phyloP scores from a whole-genome alignment of 805 yeast genomes.

The Candida methanosorbosa region DNA sequence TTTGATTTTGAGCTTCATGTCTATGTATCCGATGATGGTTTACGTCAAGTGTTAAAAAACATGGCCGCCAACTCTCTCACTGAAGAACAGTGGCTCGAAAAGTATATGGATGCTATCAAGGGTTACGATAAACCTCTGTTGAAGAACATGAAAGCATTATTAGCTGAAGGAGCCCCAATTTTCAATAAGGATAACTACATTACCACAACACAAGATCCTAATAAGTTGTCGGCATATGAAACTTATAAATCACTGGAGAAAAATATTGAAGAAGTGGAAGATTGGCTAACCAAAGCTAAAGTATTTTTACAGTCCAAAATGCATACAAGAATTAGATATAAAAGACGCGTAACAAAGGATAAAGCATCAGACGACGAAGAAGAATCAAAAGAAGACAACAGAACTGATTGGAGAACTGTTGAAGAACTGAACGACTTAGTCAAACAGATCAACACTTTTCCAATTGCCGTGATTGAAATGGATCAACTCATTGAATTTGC shows the following conservation, averaged over 20 bases:
- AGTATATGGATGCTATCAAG: slow-evolving; percentile 31
- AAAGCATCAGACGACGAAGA: slow-evolving; percentile 4
- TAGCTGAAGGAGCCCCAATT: slow-evolving; percentile 34
- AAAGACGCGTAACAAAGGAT: slow-evolving; percentile 2
- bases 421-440: slow-evolving; percentile 31
- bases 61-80: slow-evolving; percentile 35
- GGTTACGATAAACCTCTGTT: slow-evolving; percentile 38
- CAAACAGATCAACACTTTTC: slow-evolving; percentile 37
- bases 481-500: slow-evolving; percentile 48
- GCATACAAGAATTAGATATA: slow-evolving; percentile 34
- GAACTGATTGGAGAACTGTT: slow-evolving; percentile 6
- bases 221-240: slow-evolving; percentile 6
- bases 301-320: slow-evolving; percentile 41
- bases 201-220: background rate
- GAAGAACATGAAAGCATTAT: slow-evolving; percentile 33
- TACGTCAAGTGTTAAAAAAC: slow-evolving; percentile 28
- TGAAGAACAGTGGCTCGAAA: slow-evolving; percentile 42
- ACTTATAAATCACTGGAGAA: slow-evolving; percentile 25
- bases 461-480: slow-evolving; percentile 49
- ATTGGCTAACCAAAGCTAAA: slow-evolving; percentile 50
- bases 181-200: background rate
- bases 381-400: slow-evolving; percentile 9
- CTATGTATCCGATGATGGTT: slow-evolving; percentile 43
- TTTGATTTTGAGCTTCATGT: slow-evolving; percentile 34
- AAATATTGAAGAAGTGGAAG: slow-evolving; percentile 36